phyloP scores from a whole-genome alignment of 306 rosid genomes.

The Aeschynomene evenia region DNA sequence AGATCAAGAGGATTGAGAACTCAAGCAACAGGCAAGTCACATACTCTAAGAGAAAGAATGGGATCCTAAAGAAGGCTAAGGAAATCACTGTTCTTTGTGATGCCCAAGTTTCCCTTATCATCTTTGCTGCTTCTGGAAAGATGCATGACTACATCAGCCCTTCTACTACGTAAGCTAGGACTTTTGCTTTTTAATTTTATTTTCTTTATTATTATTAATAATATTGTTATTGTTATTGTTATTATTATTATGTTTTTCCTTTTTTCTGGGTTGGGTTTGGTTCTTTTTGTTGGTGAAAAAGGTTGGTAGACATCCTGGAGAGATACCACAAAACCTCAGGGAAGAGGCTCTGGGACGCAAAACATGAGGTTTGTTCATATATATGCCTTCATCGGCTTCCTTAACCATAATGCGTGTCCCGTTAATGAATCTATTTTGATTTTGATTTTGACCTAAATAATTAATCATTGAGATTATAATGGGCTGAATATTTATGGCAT shows the following conservation, averaged over 20 bases:
- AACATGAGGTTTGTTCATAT: conserved; percentile 72
- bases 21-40: conserved; percentile 74
- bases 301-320: conserved; percentile 60
- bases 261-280: neutral
- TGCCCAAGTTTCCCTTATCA: conserved; percentile 67
- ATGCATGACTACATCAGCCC: conserved; percentile 65
- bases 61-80: conserved; percentile 71
- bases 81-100: conserved; percentile 84
- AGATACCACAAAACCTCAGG: conserved; percentile 60
- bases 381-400: too few relatives aligned
- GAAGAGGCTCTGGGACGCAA: conserved; percentile 72
- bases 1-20: conserved; percentile 87
- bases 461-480: too few relatives aligned
- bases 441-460: too few relatives aligned
- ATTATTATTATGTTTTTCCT: neutral
- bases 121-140: conserved; percentile 53
- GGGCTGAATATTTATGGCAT: too few relatives aligned
- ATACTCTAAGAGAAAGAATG: conserved; percentile 71
- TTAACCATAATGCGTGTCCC: too few relatives aligned
- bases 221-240: too few relatives aligned
- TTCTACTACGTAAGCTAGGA: conserved; percentile 52
- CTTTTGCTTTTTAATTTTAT: too few relatives aligned
- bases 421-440: too few relatives aligned
- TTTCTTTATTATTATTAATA: too few relatives aligned
- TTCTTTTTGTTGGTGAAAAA: conserved; percentile 32